These are phyloP conservation scores for Coelastrella sp. DNA, from an alignment of 139 green algal genomes.

Conservation along the genomic window DNA sequence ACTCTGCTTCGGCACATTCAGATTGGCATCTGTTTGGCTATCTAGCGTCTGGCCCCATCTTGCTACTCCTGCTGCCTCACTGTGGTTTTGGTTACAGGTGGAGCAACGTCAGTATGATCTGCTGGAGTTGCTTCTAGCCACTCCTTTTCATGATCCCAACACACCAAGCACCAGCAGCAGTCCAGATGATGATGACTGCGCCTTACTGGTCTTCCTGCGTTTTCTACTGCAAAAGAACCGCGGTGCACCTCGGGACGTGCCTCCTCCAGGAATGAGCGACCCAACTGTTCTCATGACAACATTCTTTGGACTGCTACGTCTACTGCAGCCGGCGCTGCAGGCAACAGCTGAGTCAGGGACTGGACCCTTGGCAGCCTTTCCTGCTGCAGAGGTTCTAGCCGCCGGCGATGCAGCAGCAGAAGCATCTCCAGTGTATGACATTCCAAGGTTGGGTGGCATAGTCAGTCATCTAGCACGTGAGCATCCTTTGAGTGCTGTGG, in stretches of 20 bases:
- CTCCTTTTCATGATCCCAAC: neutral
- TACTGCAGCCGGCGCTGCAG: constrained; percentile 66
- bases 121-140: constrained; percentile 28
- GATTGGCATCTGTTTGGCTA: neutral
- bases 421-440: constrained; percentile 40
- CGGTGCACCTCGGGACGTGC: constrained; percentile 71
- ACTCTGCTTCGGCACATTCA: too few species aligned
- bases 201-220: constrained; percentile 69
- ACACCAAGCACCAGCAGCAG: constrained; percentile 22
- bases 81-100: constrained; percentile 15
- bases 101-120: constrained; percentile 37
- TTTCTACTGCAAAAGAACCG: constrained; percentile 80
- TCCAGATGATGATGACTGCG: neutral
- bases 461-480: constrained; percentile 76
- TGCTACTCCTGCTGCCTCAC: too few species aligned
- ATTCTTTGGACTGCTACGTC: constrained; percentile 80
- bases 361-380: constrained; percentile 52
- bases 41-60: too few species aligned
- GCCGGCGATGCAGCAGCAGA: constrained; percentile 36
- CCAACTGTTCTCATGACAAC: constrained; percentile 75
- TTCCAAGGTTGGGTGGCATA: constrained; percentile 69
- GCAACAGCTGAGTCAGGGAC: neutral
- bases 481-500: constrained; percentile 34
- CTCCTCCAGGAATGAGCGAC: constrained; percentile 84
- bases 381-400: constrained; percentile 56